phyloP scores from a whole-genome alignment of 208 protist genomes.

The Crithidia acanthocephali region DNA sequence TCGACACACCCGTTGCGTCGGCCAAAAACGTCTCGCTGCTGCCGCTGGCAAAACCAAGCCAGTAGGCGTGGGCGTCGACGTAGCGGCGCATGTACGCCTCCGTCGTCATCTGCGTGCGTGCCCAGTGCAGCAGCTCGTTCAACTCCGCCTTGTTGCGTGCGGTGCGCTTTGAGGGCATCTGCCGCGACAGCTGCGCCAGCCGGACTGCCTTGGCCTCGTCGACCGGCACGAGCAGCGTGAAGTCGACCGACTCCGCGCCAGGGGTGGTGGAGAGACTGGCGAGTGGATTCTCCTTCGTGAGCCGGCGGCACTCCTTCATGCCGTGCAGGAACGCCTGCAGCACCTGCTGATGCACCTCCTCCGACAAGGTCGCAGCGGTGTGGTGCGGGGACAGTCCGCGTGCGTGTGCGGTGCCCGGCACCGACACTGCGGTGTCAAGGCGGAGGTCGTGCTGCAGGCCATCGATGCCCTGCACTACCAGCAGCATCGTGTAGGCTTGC shows the following conservation, averaged over 20 bases:
- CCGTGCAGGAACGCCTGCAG: slow-evolving; percentile 48
- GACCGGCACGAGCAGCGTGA: slow-evolving; percentile 44
- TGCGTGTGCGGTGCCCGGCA: slow-evolving; percentile 6
- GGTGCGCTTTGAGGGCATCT: slow-evolving; percentile 52
- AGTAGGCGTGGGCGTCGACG: slow-evolving; percentile 69
- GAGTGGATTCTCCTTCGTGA: slow-evolving; percentile 51
- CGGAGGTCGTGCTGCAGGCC: slow-evolving; percentile 23
- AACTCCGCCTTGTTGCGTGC: slow-evolving; percentile 38
- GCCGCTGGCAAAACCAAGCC: slow-evolving; percentile 82
- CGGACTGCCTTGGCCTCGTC: slow-evolving; percentile 58
- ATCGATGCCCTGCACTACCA: slow-evolving; percentile 54
- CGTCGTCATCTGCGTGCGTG: slow-evolving; percentile 21
- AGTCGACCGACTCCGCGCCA: slow-evolving; percentile 68
- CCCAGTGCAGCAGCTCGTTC: slow-evolving; percentile 55
- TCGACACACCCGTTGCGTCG: slow-evolving; percentile 8
- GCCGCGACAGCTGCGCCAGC: slow-evolving; percentile 67
- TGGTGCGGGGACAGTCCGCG: neutral
- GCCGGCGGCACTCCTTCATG: slow-evolving; percentile 56
- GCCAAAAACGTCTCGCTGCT: slow-evolving; percentile 52
- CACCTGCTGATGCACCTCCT: slow-evolving; percentile 30
- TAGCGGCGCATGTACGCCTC: slow-evolving; percentile 74
- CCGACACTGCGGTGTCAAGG: slow-evolving; percentile 3
- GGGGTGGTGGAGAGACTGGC: slow-evolving; percentile 31
- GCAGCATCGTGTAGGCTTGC: slow-evolving; percentile 67
- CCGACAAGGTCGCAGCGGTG: neutral